Base-by-base conservation (phyloP, 2,329 filamentous ascomycete species). In the Tolypocladium album region DNA sequence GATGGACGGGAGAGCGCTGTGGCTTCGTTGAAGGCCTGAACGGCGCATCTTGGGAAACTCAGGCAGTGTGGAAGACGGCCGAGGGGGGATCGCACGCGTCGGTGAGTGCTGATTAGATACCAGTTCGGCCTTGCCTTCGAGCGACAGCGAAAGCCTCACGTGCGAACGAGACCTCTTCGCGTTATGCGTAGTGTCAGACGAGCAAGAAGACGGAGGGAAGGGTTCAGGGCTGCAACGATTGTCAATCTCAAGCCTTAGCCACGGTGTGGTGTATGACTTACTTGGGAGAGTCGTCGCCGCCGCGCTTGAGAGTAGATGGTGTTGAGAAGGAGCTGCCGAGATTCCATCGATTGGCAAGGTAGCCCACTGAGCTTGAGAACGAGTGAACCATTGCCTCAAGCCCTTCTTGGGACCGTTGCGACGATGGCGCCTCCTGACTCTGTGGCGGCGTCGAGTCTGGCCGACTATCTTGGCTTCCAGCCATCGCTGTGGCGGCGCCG, bases 51-150 rank as follows among this genome's bases (percentile, higher is more conserved):
- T 75, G 24, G 78, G 76, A 22, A 83, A 74, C 17, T 75, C 76
- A 40, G 81, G 60, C 72, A 79, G 64, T 70, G 76, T 67, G 76
- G 79, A 62, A 72, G 79, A 61, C 76, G 80, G 65, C 76, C 67
- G 76, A 74, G 67, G 81, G 57, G 68, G 68, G 78, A 61, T 80
- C 83, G 70, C 58, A 68, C 68, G 58, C 85, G 87, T 65, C 60
- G 89, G 88, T 3, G 88, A 88, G 38, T 82, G 79, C 63, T 88
- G 84, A 63, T 87, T 82, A 59, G 88, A 85, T 27, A 92, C 84
- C 58, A 97, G 80, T 67, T 93, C 88, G n/a, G 93, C 93, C 69
- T 92, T 93, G 65, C 93, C 93, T 69, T 97, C 91, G 39, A 92
- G 82, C 22, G 90, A 94, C 68, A 94, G 85, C 1, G 90, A 91